phyloP scores from a whole-genome alignment of 768 basidiomycete species.

The Suillus variegatus region DNA sequence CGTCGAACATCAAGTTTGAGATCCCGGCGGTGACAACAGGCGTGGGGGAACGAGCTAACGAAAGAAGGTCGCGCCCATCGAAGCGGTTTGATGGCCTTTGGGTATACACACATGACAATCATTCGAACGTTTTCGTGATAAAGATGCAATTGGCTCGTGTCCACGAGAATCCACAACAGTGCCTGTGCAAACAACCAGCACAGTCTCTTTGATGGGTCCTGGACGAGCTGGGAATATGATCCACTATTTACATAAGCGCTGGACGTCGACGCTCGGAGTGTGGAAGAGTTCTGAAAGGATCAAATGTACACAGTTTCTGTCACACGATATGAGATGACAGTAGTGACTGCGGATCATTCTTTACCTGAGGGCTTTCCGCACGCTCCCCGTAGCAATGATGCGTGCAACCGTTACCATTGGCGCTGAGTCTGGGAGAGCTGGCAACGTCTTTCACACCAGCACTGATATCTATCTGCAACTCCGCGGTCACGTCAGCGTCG shows the following conservation, averaged over 20 bases:
- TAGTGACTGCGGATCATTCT: slow-evolving; percentile 8
- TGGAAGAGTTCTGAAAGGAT: neutral
- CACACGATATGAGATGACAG: slow-evolving; percentile 11
- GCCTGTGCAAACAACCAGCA: neutral
- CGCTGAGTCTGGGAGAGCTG: slow-evolving; percentile 3
- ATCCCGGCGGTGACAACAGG: slow-evolving; percentile 14
- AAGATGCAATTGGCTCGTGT: neutral
- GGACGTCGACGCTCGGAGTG: neutral
- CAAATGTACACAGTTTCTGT: neutral
- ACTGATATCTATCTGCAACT: slow-evolving; percentile 17
- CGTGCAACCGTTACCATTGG: neutral
- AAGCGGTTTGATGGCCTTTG: slow-evolving; percentile 13
- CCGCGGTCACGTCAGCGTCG: slow-evolving; percentile 15
- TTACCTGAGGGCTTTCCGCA: slow-evolving; percentile 3
- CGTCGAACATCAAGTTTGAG: slow-evolving; percentile 22
- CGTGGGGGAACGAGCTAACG: slow-evolving; percentile 9
- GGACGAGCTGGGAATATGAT: neutral
- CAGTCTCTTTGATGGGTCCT: neutral
- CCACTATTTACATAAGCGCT: neutral
- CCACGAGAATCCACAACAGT: neutral
- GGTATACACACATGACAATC: neutral
- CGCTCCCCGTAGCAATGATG: neutral
- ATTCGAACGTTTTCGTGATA: neutral
- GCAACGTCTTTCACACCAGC: neutral
- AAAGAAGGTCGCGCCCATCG: slow-evolving; percentile 16